Base-by-base conservation (phyloP, 2,329 filamentous ascomycete genomes). In the Neodidymelliopsis sp. region DNA sequence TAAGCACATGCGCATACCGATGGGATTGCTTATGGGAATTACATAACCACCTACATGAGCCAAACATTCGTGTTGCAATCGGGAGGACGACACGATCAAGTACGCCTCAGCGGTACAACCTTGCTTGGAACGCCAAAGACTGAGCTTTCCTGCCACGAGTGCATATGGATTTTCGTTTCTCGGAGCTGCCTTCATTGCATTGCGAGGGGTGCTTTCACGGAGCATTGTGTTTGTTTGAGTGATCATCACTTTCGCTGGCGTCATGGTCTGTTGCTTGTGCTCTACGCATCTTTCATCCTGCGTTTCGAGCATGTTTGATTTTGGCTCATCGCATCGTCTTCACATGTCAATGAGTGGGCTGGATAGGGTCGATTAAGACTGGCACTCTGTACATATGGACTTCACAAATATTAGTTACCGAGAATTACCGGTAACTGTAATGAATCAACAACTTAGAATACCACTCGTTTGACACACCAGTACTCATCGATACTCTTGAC, bases 181-280 rank as follows among this genome's bases (percentile, higher is more conserved):
- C 42, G 57, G 49, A 54, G 19, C 31, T 50, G 35, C 40, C 30
- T 40, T 50, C 24, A 39, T 63, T 69, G 66, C 65, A 68, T 70
- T 66, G 66, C 64, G 59, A 50, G 53, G 54, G 57, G 53, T 60
- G 46, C 56, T 46, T 57, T 62, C 28, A 57, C 48, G 59, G 56
- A 61, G 65, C 62, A 66, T 68, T 63, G 54, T 62, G 52, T 30
- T 56, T 52, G 34, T 48, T 51, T 20, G 19, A 33, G 31, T 46
- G 42, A 10, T 51, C 31, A 37, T 51, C 37, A 38, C 48, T 51
- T 30, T 37, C 24, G 37, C 31, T 25, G 48, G 48, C 37, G 48
- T 51, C 15, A 45, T 37, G 48, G 41, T 46, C 11, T 44, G 25
- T 45, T 50, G 29, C 27, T 44, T 48, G 49, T 53, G 43, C 38